Evolutionary conservation across 2,329 filamentous ascomycete genomes (phyloP).

Genomic region (Ceratocystis smalleyi): DNA sequence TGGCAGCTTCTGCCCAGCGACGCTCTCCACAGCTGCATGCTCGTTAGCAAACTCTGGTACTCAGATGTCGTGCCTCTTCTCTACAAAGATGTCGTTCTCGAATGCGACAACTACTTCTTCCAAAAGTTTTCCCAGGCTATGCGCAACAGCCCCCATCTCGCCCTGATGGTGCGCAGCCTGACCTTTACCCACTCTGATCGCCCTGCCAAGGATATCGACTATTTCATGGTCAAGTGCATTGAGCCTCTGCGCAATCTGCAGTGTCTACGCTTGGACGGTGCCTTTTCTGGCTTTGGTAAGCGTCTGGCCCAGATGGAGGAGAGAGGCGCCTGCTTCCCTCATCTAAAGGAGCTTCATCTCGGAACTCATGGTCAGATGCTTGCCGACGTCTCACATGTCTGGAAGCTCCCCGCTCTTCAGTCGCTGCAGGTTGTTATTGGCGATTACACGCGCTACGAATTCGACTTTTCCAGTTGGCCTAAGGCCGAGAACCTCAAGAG

Average conservation of each 20-base stretch:
- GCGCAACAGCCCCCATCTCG: constrained; percentile 8
- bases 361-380: constrained; percentile 11
- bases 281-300: constrained; percentile 11
- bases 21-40: background rate
- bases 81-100: constrained; percentile 10
- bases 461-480: constrained; percentile 3
- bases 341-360: constrained; percentile 5
- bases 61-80: constrained; percentile 7
- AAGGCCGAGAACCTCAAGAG: background rate
- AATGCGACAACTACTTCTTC: constrained; percentile 14
- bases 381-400: background rate
- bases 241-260: constrained; percentile 12
- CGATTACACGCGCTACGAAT: constrained; percentile 6
- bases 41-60: constrained; percentile 4
- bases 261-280: constrained; percentile 3
- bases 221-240: constrained; percentile 14
- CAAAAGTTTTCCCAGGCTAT: constrained; percentile 15
- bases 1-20: constrained; percentile 6
- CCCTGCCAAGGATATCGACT: constrained; percentile 3
- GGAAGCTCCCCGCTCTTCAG: constrained; percentile 8
- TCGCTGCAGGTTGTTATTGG: constrained; percentile 10
- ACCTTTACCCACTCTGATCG: background rate
- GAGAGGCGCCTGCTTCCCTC: constrained; percentile 6
- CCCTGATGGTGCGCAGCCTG: constrained; percentile 10
- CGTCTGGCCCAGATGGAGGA: constrained; percentile 4